These are phyloP conservation scores for Mycena sanguinolenta DNA, from an alignment of 768 basidiomycete species.

Conservation along the genomic window DNA sequence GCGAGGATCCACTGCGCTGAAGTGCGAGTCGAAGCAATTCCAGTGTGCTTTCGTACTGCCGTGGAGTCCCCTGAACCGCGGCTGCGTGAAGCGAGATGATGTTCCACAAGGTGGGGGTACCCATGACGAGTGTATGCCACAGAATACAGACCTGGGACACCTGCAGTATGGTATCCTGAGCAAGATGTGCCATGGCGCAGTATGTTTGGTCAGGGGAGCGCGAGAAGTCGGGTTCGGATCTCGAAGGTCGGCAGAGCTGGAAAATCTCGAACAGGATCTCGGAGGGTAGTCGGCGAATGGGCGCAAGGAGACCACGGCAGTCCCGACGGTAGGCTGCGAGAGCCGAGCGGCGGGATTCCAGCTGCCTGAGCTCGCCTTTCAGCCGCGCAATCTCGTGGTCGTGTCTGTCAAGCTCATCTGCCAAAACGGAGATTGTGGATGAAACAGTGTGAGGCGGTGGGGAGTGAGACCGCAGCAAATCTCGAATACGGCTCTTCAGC, in stretches of 20 bases:
- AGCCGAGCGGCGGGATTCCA: background rate
- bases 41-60: background rate
- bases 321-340: background rate
- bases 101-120: constrained; percentile 11
- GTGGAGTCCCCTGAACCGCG: background rate
- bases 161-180: background rate
- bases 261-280: constrained; percentile 8
- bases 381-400: background rate
- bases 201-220: too few species aligned
- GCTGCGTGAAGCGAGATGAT: background rate
- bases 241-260: background rate
- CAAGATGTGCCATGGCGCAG: background rate
- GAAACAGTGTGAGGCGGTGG: too few species aligned
- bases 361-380: background rate
- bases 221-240: background rate
- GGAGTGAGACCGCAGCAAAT: too few species aligned
- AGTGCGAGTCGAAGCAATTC: background rate
- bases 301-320: background rate
- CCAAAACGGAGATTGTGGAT: too few species aligned
- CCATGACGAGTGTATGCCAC: constrained; percentile 1
- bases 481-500: too few species aligned
- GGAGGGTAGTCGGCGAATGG: constrained; percentile 4
- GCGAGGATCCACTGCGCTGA: background rate
- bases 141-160: background rate
- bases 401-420: background rate